Evolutionary conservation across 768 basidiomycete species (phyloP), one percentile per base, ranked within the genome.

Genomic region (Myochromella boudieri): DNA sequence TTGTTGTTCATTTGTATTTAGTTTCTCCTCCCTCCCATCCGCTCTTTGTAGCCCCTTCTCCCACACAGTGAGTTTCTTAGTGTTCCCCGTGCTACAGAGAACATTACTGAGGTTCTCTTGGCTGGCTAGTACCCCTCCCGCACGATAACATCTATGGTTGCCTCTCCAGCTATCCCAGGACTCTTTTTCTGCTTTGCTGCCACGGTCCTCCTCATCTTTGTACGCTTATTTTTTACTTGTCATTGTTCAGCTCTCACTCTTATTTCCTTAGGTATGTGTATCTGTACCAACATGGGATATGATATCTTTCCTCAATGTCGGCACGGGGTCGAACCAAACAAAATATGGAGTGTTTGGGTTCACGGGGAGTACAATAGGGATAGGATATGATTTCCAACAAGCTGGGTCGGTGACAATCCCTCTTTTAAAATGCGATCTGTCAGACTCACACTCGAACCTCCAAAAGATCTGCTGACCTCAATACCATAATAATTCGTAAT

Each of bases 301-400:
- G 18, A 70, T 92, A 36, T 84, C 77, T 15, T 91, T 88, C 70
- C 74, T 93, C 32, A 66, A 80, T 42, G 80, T 80, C 18, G 68
- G 67, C 6, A 52, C 60, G 9, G 71, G 67, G 60, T 62, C 18
- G n/a, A 41, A 11, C 49, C 67, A 56, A 69, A 68, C 46, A 34
- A 74, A 74, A 50, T 91, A 84, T 56, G 91, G 91, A 55, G 78
- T 85, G n/a, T 89, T 90, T 60, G 90, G 90, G 3, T 82, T 73
- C 65, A 87, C 86, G 11, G 85, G 83, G 14, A 78, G 77, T 14
- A 37, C 59, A 15, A 60, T 66, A 3, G 57, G 62, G 15, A 65
- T 92, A 44, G 91, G 91, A 14, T 93, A 89, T 48, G 53, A 63
- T 42, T 75, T 82, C 15, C 40, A 36, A 14, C 25, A 36, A 4